These are phyloP conservation scores for Mycena citricolor DNA, from an alignment of 1,284 basidiomycete genomes.

Conservation along the genomic window DNA sequence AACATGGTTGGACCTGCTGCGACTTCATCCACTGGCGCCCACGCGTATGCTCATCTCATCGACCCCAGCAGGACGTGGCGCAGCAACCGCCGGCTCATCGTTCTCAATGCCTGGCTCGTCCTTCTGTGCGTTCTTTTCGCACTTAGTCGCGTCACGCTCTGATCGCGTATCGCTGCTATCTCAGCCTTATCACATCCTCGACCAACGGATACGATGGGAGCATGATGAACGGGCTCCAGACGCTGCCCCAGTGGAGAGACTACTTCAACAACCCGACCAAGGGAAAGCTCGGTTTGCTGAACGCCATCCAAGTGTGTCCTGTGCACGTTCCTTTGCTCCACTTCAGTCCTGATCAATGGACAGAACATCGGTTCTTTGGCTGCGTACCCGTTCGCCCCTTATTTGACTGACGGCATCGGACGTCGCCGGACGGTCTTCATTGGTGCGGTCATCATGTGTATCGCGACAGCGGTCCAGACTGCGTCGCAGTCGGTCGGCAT, in stretches of 20 bases:
- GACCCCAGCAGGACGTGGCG: slow-evolving; percentile 70
- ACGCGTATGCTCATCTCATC: slow-evolving; percentile 53
- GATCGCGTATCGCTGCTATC: too few relatives aligned
- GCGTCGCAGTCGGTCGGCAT: slow-evolving; percentile 72
- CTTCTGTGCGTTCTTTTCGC: slow-evolving; percentile 49
- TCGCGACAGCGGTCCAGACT: slow-evolving; percentile 68
- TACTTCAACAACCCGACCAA: slow-evolving; percentile 59
- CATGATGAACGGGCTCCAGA: slow-evolving; percentile 78
- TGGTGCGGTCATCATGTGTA: slow-evolving; percentile 62
- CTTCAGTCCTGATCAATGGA: neutral
- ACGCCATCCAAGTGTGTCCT: slow-evolving; percentile 66
- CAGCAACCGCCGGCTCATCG: slow-evolving; percentile 64
- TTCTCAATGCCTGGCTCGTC: slow-evolving; percentile 66
- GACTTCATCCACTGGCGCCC: slow-evolving; percentile 35
- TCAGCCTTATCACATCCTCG: slow-evolving; percentile 66
- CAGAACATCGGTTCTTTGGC: slow-evolving; percentile 68
- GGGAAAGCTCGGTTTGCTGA: slow-evolving; percentile 65
- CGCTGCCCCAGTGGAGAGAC: slow-evolving; percentile 55
- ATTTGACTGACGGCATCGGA: slow-evolving; percentile 66
- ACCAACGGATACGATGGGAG: slow-evolving; percentile 77
- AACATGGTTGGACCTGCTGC: slow-evolving; percentile 53
- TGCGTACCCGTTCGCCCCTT: slow-evolving; percentile 69
- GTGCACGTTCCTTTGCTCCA: neutral
- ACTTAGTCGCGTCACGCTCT: neutral
- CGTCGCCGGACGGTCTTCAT: slow-evolving; percentile 63